Evolutionary conservation across 129 eudicot genomes (phyloP), one percentile per base, ranked within the genome.

Genomic region (Centrapalus pauciflorus): DNA sequence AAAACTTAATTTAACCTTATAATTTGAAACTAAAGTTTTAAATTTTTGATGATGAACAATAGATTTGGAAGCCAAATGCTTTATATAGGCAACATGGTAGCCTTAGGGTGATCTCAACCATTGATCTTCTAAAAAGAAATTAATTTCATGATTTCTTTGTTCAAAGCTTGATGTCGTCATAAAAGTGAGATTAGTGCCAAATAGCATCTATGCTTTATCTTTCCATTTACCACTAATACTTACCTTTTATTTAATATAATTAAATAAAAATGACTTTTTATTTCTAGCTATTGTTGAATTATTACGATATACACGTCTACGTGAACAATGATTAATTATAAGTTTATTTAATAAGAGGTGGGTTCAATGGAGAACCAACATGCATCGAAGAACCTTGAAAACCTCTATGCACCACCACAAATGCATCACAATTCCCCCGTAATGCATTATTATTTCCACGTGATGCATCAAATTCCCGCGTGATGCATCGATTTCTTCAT

Each of bases 131-230:
- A 58, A 74, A 55, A 46, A 63, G 56, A 43, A 49, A 75, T 69
- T 56, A 69, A 69, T 75, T 34, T 19, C 21, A 55, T 54, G 66
- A 68, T 67, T 26, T 66, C 5, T 38, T 33, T 41, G 38, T 58
- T 79, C 43, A 61, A 55, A 67, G 41, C 65, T 76, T 70, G n/a
- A 76, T 76, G 75, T 69, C 58, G 75, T 69, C 58, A 76, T 68
- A 61, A 61, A 76, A 50, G 61, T 16, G 61, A 37, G 59, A 69
- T 69, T 69, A 69, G 76, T 76, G 81, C 76, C 28, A 54, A 62
- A 51, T 62, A 76, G 76, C 58, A 76, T 69, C 76, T 45, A 62
- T 9, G 41, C 58, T 61, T 61, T 76, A 9, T 60, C 30, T 52
- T 70, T 76, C 52, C 52, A 16, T 52, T 76, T 40, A 54, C 51